Base-by-base conservation (phyloP, 2,329 filamentous ascomycete species). In the Endoconidiophora polonica region DNA sequence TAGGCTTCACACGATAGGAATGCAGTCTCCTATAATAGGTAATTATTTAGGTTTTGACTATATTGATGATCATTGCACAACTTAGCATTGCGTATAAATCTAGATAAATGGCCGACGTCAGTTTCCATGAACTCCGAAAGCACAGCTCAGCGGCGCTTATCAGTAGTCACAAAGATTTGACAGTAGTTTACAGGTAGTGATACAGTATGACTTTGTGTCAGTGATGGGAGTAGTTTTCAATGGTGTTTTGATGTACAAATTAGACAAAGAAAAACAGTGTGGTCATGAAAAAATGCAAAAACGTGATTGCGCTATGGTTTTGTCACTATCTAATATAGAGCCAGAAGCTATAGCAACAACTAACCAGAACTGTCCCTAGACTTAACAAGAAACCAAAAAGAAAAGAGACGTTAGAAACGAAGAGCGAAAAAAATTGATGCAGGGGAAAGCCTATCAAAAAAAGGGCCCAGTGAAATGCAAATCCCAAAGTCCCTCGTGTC, bases 391-490 rank as follows among this genome's bases (percentile, higher is more conserved):
- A 43, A 39, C 14, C 10, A 23, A 36, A 42, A 14, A 22, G 10
- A 49, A 38, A 48, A 3, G 45, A 39, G 4, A 38, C 37, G 18
- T n/a, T 43, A 53, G 24, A 37, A 41, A 49, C 46, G 36, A 46
- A 36, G 41, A 52, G 44, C 42, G 38, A 45, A 37, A 39, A 45
- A 50, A 48, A 47, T 44, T 49, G 46, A 49, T 33, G 29, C 29
- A 33, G 29, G 29, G 2, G 29, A 12, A 33, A 33, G 29, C 29
- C 29, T 9, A 33, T 33, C 43, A 48, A 58, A 57, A 56, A 57
- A 33, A 33, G 7, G 29, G 29, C 29, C 6, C 48, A 57, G 47
- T 49, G 51, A 45, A 56, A 46, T 38, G 33, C 44, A 46, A 18
- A 38, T 33, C 20, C 33, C 44, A 46, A 4, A 37, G 46, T 48